A percentile compares a stretch with the other conserved stretches of the same genome.
Evolutionary conservation across 768 basidiomycete species (phyloP).

Genomic region (Myochromella boudieri): DNA sequence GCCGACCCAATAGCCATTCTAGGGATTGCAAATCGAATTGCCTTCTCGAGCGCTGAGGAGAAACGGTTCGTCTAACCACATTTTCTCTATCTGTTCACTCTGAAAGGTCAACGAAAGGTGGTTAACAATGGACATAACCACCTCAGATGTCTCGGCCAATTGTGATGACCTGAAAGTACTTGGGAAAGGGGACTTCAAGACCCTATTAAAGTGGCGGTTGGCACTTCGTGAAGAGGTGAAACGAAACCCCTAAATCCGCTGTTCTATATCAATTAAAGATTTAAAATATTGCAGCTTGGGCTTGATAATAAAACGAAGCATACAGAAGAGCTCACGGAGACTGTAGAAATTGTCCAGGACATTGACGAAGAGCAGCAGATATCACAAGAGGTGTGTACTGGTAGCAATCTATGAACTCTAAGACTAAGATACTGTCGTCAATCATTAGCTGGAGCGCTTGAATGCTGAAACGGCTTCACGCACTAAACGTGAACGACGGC

Average conservation of each 20-base stretch:
- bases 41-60: slow-evolving; percentile 82
- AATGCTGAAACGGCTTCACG: slow-evolving; percentile 75
- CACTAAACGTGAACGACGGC: slow-evolving; percentile 76
- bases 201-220: slow-evolving; percentile 86
- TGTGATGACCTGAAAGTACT: slow-evolving; percentile 93
- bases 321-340: slow-evolving; percentile 77
- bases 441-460: slow-evolving; percentile 72
- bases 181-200: slow-evolving; percentile 97
- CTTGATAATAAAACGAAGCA: slow-evolving; percentile 76
- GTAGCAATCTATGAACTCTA: neutral
- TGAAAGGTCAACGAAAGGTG: slow-evolving; percentile 48
- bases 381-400: slow-evolving; percentile 69
- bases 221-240: slow-evolving; percentile 87
- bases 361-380: slow-evolving; percentile 90
- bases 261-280: neutral
- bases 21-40: slow-evolving; percentile 75
- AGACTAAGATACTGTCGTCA: slow-evolving; percentile 6
- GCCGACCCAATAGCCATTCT: slow-evolving; percentile 78
- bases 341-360: slow-evolving; percentile 60
- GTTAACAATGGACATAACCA: slow-evolving; percentile 69
- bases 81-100: slow-evolving; percentile 1
- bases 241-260: neutral
- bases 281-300: slow-evolving; percentile 55
- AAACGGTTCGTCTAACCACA: slow-evolving; percentile 53
- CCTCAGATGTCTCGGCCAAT: slow-evolving; percentile 77